phyloP scores from a whole-genome alignment of 2,329 filamentous ascomycete genomes.

The Trichoderma cornu-damae region DNA sequence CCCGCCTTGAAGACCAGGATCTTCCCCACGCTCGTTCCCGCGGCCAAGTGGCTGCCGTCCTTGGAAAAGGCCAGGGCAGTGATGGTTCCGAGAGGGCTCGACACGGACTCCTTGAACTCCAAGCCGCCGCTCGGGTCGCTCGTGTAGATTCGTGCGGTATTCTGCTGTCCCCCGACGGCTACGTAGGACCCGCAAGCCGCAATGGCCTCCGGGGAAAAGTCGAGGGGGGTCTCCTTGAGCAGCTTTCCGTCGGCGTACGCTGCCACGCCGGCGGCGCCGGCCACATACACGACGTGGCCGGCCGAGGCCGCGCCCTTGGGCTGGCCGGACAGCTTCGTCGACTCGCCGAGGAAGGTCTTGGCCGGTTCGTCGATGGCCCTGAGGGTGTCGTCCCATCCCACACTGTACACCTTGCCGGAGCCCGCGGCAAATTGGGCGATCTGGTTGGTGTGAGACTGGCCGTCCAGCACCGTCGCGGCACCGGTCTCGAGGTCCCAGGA shows the following conservation, averaged over 20 bases:
- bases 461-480: constrained; percentile 65
- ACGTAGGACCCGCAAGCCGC: constrained; percentile 63
- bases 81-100: constrained; percentile 64
- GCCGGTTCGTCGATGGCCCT: constrained; percentile 70
- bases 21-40: constrained; percentile 78
- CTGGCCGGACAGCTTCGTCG: constrained; percentile 66
- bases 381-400: constrained; percentile 91
- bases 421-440: constrained; percentile 67
- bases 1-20: constrained; percentile 69
- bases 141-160: constrained; percentile 67
- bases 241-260: constrained; percentile 58
- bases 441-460: constrained; percentile 79
- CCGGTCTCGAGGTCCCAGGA: constrained; percentile 75
- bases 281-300: constrained; percentile 51
- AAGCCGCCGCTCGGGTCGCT: constrained; percentile 52
- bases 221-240: constrained; percentile 53
- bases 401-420: constrained; percentile 67
- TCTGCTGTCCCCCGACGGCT: constrained; percentile 71
- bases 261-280: constrained; percentile 47
- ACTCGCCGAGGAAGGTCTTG: constrained; percentile 67
- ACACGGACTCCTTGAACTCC: constrained; percentile 52
- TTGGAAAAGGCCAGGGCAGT: constrained; percentile 79
- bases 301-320: constrained; percentile 67
- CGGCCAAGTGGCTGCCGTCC: constrained; percentile 71
- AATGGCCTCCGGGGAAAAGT: constrained; percentile 64